Evolutionary conservation across 257 asterid genomes (phyloP), one percentile per base, ranked within the genome.

Genomic region (Nicotiana attenuata): DNA sequence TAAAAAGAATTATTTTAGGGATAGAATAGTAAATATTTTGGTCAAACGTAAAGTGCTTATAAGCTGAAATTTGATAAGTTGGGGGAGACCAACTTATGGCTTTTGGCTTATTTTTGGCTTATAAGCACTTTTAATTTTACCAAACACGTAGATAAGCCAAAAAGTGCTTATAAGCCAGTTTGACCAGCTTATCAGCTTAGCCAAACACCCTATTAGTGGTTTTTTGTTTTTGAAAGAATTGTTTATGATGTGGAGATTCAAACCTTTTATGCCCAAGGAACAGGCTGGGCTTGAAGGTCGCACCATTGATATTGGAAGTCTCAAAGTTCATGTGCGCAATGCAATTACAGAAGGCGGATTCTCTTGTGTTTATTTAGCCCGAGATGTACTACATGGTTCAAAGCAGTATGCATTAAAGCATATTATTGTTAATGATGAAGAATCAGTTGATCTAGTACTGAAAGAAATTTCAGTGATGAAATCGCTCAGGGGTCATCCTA

Each of bases 281-380:
- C 97, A 90, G 84, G 87, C 88, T 77, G 99, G 99, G 85, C 97
- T 96, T 83, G 99, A 96, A 86, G 98, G 97, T 55, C 99, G 98
- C 29, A 82, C 87, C 81, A 87, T 96, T 76, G 99, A 96, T 88
- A 89, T 96, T 26, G 94, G 97, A 73, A 91, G 81, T 87, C 87
- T 91, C 88, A 96, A 96, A 89, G 89, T 96, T 85, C 97, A 93
- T 80, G 91, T 96, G 77, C 92, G 93, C 50, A 96, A 92, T 87
- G 91, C 81, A 71, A 93, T 96, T 75, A 98, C 98, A 16, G 99
- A 94, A 89, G 99, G 99, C 77, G 98, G 98, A 84, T 96, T 96
- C 90, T 96, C 99, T 65, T 90, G 91, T 83, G 99, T 96, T 85
- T 94, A 94, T 85, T 83, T 89, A 75, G 98, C 97, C 76, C 93